These are phyloP conservation scores for Saururus chinensis DNA, from an alignment of 164 flowering plant genomes.

Conservation along the genomic window DNA sequence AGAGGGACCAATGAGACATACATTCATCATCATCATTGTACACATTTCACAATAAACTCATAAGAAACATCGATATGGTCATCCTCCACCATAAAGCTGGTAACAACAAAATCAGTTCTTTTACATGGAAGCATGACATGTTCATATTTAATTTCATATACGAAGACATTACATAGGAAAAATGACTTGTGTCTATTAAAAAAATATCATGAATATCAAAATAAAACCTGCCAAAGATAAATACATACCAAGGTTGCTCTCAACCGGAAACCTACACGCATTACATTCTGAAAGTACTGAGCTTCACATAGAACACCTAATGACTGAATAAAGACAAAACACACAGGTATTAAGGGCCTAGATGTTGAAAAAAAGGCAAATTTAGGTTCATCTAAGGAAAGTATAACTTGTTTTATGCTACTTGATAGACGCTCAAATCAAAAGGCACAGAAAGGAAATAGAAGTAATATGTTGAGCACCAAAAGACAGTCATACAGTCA, in stretches of 20 bases:
- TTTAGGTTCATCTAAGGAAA: not conserved
- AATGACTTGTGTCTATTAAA: not conserved
- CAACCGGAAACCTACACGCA: conserved; percentile 88
- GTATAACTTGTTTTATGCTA: no score
- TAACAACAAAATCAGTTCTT: no score
- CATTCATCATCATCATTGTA: no score
- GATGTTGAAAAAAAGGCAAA: not conserved
- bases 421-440: not conserved
- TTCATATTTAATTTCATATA: no score
- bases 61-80: no score
- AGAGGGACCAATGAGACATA: no score
- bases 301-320: conserved; percentile 82
- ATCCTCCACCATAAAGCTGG: no score
- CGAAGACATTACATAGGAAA: no score
- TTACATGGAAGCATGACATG: no score
- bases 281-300: conserved; percentile 95
- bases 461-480: not conserved
- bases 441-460: not conserved
- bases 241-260: conserved; percentile 75
- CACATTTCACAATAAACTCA: no score
- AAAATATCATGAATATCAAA: not conserved
- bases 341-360: not conserved
- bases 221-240: not conserved
- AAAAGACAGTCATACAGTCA: no score
- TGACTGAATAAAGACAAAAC: conserved; percentile 34